These are phyloP conservation scores for Trametes maxima DNA, from an alignment of 768 basidiomycete species.

Conservation along the genomic window DNA sequence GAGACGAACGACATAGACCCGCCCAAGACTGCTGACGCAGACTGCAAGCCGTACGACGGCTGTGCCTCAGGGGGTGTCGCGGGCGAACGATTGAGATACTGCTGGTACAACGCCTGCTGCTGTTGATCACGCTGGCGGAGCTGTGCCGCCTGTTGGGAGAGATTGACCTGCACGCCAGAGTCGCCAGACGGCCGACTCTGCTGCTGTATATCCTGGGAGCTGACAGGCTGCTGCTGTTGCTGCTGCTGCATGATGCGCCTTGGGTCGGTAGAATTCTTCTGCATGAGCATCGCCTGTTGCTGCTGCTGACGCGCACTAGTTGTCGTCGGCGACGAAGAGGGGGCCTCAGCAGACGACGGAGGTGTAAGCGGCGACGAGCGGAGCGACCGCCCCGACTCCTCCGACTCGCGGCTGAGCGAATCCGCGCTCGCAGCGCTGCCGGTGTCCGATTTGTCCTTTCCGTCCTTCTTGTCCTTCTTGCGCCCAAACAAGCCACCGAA, in stretches of 20 bases:
- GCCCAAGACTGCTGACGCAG: slow-evolving; percentile 69
- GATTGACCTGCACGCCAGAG: slow-evolving; percentile 39
- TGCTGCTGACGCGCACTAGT: slow-evolving; percentile 60
- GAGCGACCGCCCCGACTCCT: slow-evolving; percentile 60
- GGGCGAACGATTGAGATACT: slow-evolving; percentile 87
- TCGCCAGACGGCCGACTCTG: slow-evolving; percentile 30
- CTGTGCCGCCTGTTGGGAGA: slow-evolving; percentile 64
- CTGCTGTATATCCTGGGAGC: slow-evolving; percentile 8
- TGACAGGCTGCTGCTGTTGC: slow-evolving; percentile 18
- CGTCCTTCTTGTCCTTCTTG: slow-evolving; percentile 73
- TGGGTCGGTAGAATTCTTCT: slow-evolving; percentile 33
- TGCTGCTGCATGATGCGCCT: slow-evolving; percentile 13
- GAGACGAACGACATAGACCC: slow-evolving; percentile 44
- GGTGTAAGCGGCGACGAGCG: slow-evolving; percentile 28
- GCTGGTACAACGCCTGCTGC: slow-evolving; percentile 85
- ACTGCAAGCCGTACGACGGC: slow-evolving; percentile 75
- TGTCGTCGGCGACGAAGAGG: slow-evolving; percentile 51
- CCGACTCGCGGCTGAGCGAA: slow-evolving; percentile 48
- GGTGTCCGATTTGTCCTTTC: slow-evolving; percentile 55
- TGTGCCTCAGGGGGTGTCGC: slow-evolving; percentile 75
- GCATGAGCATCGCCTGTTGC: slow-evolving; percentile 53
- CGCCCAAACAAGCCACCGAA: slow-evolving; percentile 76
- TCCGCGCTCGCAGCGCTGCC: slow-evolving; percentile 52
- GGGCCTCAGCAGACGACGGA: slow-evolving; percentile 26
- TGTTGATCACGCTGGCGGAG: slow-evolving; percentile 88